Evolutionary conservation across 345 rosid genomes (phyloP).

Genomic region (Hibiscus mutabilis): DNA sequence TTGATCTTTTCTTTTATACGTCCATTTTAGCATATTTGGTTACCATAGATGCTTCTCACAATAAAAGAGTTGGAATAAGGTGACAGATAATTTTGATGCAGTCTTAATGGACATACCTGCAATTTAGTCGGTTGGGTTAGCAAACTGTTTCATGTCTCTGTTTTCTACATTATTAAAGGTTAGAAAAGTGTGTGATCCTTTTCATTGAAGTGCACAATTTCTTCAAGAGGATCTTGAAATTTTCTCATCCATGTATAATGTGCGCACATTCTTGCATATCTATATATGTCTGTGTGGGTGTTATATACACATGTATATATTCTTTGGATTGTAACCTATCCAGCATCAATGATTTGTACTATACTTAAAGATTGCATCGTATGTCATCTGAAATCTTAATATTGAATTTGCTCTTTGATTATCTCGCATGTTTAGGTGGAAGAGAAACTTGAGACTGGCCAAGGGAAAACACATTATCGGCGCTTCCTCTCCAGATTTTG

Average conservation of each 20-base stretch:
- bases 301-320: background rate
- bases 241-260: background rate
- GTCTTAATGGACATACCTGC: background rate
- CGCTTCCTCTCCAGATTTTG: conserved; percentile 91
- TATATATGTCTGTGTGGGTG: too few relatives aligned
- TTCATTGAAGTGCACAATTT: background rate
- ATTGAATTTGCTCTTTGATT: background rate
- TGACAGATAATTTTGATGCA: background rate
- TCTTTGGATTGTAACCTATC: background rate
- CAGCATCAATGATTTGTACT: background rate
- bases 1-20: background rate
- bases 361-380: background rate
- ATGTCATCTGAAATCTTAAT: background rate
- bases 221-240: background rate
- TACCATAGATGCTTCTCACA: background rate
- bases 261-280: background rate
- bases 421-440: conserved; percentile 55
- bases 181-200: background rate
- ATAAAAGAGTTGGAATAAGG: background rate
- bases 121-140: background rate
- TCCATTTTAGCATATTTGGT: background rate
- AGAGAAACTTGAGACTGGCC: conserved; percentile 91
- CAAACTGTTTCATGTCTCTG: background rate
- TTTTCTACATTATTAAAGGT: background rate
- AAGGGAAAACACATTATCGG: conserved; percentile 72